Percentiles rank a stretch among this genome's conserved stretches.
These are phyloP conservation scores for Firmiana major DNA, from an alignment of 345 rosid species.

Conservation along the genomic window DNA sequence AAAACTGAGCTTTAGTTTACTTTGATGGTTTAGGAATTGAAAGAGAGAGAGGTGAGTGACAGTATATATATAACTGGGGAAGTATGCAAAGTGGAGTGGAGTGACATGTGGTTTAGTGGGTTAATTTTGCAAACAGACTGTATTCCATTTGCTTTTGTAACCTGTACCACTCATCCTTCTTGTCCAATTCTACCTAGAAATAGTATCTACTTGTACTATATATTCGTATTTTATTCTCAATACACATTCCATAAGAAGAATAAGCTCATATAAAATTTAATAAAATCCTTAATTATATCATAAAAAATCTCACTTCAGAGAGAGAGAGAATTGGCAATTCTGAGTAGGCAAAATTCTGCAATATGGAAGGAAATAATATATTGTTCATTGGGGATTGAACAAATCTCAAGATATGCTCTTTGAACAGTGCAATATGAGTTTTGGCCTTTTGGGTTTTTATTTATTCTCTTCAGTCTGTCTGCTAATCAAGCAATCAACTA, in stretches of 20 bases:
- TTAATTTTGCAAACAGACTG: slow-evolving; percentile 48
- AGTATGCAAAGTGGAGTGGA: slow-evolving; percentile 3
- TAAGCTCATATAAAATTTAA: no score
- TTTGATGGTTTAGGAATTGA: slow-evolving; percentile 8
- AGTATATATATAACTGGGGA: slow-evolving; percentile 23
- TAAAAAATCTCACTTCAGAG: no score
- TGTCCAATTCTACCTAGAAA: slow-evolving; percentile 14
- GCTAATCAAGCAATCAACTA: not conserved
- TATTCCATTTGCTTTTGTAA: slow-evolving; percentile 47
- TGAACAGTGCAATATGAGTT: not conserved
- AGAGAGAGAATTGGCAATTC: not conserved
- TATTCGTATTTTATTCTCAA: no score
- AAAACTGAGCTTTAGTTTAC: not conserved
- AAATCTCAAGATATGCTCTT: slow-evolving; percentile 17
- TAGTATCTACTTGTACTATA: not conserved
- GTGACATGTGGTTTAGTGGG: slow-evolving; percentile 17
- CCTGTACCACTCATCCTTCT: slow-evolving; percentile 15
- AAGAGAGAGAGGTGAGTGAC: not conserved
- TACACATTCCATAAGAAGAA: no score
- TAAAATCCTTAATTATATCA: no score
- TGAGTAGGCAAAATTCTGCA: not conserved
- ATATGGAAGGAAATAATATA: not conserved
- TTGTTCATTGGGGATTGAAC: not conserved
- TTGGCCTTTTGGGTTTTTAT: not conserved
- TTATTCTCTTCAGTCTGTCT: not conserved